Base-by-base conservation (phyloP, 768 basidiomycete species). In the Termitomyces bulborhizus region DNA sequence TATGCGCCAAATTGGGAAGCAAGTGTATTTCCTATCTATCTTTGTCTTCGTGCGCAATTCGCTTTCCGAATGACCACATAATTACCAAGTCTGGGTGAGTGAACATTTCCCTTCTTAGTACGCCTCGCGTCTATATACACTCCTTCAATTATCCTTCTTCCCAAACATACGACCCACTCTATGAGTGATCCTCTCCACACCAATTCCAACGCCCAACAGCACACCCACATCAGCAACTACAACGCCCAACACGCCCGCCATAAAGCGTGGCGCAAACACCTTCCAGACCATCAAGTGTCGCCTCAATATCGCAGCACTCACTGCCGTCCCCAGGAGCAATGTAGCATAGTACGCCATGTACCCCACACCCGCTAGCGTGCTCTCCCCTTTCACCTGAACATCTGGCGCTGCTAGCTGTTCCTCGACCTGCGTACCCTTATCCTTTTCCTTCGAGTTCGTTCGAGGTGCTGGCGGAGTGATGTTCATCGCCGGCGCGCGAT, bases 221-320 rank as follows among this genome's bases (percentile, higher is more conserved):
- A 88, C 70, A 0, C 76, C 86, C 0, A 85, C 36, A 70, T 98
- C 96, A 2, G 91, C 82, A 1, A 80, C 80, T 4, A 92, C 41
- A 36, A 96, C 67, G 29, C 79, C 78, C 3, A 83, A 63, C 0
- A 81, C 91, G 0, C 80, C 89, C 15, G 81, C 66, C 86, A 98
- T 95, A 66, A 95, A 97, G 58, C 96, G 73, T 58, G 97, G 97
- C 37, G 95, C 96, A 64, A 98, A 99, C 3, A 98, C 86, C 72
- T 98, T 98, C 97, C 97, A 99, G 24, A 98, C 94, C 94, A 97
- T 97, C 60, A 97, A 68, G 67, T 98, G 94, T 44, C 93, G 68
- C 59, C 93, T 71, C 50, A 95, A 70, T 62, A 84, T 80, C 7
- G 92, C 88, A 0, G 91, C 85, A 54, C 84, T 84, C 6, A 82